Evolutionary conservation across 345 rosid species (phyloP).

Genomic region (Camelina hispida): DNA sequence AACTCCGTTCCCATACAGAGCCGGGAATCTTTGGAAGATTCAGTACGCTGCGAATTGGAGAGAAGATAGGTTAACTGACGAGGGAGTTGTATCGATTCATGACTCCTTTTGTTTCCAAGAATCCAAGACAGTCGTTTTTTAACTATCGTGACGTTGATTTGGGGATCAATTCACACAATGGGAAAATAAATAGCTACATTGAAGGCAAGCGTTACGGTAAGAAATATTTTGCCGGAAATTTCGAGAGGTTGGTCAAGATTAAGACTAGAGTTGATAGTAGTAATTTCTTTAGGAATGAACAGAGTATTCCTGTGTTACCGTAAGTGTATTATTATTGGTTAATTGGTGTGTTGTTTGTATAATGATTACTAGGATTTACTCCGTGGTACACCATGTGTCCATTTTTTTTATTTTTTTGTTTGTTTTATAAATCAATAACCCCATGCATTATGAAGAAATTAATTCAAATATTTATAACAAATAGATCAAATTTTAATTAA

Average conservation of each 20-base stretch:
- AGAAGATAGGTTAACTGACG: conserved; percentile 44
- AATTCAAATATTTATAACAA: too few species aligned
- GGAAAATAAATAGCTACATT: conserved; percentile 39
- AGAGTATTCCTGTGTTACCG: conserved; percentile 56
- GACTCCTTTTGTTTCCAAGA: conserved; percentile 64
- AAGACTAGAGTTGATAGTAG: conserved; percentile 59
- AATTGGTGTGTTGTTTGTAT: background rate
- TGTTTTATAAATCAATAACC: too few species aligned
- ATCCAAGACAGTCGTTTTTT: conserved; percentile 59
- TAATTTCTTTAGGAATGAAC: conserved; percentile 63
- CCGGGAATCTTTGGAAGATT: conserved; percentile 63
- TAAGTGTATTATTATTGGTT: conserved; percentile 10
- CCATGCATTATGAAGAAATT: too few species aligned
- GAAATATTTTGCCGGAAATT: conserved; percentile 58
- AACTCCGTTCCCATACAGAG: conserved; percentile 63
- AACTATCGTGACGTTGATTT: conserved; percentile 62
- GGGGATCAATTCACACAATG: conserved; percentile 43
- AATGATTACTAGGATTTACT: too few species aligned
- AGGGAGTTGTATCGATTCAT: conserved; percentile 52
- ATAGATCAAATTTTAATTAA: too few species aligned
- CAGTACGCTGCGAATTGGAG: conserved; percentile 55
- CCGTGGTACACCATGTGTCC: too few species aligned
- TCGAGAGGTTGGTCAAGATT: conserved; percentile 56
- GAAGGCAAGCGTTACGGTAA: conserved; percentile 56
- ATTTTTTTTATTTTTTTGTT: too few species aligned